phyloP scores from a whole-genome alignment of 352 stramenopile genomes.

The Lagenidium giganteum region DNA sequence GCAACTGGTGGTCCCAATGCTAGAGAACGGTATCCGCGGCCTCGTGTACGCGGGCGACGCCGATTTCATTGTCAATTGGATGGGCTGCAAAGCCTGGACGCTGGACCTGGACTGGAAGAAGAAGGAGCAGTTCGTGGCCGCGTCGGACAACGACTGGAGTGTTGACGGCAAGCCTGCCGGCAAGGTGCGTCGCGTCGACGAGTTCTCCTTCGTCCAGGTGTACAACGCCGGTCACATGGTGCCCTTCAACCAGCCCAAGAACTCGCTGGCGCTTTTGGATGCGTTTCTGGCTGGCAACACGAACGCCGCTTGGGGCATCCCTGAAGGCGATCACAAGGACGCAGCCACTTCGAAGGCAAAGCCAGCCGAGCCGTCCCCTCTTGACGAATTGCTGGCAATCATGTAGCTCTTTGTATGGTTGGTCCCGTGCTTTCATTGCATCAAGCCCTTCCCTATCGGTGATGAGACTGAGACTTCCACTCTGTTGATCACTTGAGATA shows the following conservation, averaged over 20 bases:
- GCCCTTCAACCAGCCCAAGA: slow-evolving; percentile 91
- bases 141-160: slow-evolving; percentile 51
- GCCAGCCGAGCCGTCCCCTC: not conserved
- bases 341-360: not conserved
- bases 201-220: slow-evolving; percentile 94
- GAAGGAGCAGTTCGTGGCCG: slow-evolving; percentile 39
- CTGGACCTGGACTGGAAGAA: slow-evolving; percentile 89
- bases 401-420: slow-evolving; percentile 13
- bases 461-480: too few species aligned
- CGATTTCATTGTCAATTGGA: slow-evolving; percentile 98
- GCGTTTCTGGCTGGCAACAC: slow-evolving; percentile 69
- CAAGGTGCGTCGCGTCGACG: slow-evolving; percentile 46
- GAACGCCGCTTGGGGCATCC: slow-evolving; percentile 16
- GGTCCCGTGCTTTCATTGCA: too few species aligned
- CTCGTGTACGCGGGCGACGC: slow-evolving; percentile 97
- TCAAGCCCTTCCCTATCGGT: too few species aligned
- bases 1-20: slow-evolving; percentile 84
- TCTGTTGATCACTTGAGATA: too few species aligned
- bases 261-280: slow-evolving; percentile 93
- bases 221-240: slow-evolving; percentile 96
- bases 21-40: slow-evolving; percentile 87
- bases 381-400: slow-evolving; percentile 10
- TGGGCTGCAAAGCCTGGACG: slow-evolving; percentile 97
- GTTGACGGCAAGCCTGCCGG: slow-evolving; percentile 59
- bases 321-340: not conserved